phyloP scores from a whole-genome alignment of 352 stramenopile species.

The Thalassiosira sp. region DNA sequence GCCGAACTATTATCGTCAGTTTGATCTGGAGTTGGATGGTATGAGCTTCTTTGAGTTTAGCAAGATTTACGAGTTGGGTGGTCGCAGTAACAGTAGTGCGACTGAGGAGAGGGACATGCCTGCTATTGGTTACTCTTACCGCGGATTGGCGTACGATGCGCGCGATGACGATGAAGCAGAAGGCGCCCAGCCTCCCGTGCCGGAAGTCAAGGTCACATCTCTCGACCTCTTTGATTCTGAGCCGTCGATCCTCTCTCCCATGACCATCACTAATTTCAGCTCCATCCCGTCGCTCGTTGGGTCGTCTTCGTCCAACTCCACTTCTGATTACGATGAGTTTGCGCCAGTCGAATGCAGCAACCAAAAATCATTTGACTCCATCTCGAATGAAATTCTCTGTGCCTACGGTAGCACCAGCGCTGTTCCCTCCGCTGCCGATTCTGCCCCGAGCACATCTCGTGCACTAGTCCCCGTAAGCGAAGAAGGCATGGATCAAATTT shows the following conservation, averaged over 20 bases:
- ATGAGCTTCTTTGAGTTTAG: conserved; percentile 70
- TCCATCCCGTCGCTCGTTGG: conserved; percentile 1
- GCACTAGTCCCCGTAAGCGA: conserved; percentile 30
- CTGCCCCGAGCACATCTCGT: conserved; percentile 1
- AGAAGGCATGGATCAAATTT: conserved; percentile 35
- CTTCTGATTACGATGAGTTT: conserved; percentile 30
- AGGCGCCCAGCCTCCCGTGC: not conserved
- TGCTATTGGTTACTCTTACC: conserved; percentile 21
- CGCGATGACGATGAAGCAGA: conserved; percentile 19
- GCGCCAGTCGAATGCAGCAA: not conserved
- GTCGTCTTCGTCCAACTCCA: not conserved
- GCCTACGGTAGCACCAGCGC: conserved; percentile 13
- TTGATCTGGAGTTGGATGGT: conserved; percentile 75
- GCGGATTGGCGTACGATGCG: conserved; percentile 13
- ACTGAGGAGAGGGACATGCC: too few relatives aligned
- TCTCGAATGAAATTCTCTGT: conserved; percentile 31
- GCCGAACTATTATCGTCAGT: conserved; percentile 33
- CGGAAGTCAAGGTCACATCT: conserved; percentile 1
- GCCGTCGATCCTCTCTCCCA: not conserved
- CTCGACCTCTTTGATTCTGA: conserved; percentile 19
- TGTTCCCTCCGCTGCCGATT: not conserved
- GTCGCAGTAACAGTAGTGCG: not conserved
- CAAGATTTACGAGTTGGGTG: conserved; percentile 71
- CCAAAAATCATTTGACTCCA: conserved; percentile 25
- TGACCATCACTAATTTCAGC: not conserved